Base-by-base conservation (phyloP, 768 basidiomycete genomes). In the Rhizopogon salebrosus region DNA sequence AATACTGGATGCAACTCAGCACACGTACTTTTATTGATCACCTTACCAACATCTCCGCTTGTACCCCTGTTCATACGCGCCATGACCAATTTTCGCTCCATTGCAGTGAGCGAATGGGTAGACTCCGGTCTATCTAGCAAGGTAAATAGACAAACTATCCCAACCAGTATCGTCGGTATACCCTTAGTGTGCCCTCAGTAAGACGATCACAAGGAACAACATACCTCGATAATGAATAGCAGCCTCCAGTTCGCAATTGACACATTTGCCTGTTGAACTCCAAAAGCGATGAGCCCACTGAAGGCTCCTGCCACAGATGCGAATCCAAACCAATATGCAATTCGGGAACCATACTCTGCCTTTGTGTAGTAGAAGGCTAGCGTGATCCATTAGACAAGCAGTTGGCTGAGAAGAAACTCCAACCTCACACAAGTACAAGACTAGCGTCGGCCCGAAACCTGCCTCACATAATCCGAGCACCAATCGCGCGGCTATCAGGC, bases 251-350 rank as follows among this genome's bases (percentile, higher is more conserved):
- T 40, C 49, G 36, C 49, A 22, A 50, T 40, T 9, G 38, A 37
- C 9, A 23, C 49, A 14, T 38, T 49, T n/a, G 36, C 22, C 4
- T 87, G 76, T 18, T 50, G 31, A 18, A 50, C 24, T 10, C 49
- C 49, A 22, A 50, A 37, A 6, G 38, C 35, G 16, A 50, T 37
- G 35, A 49, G 37, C 10, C 49, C 51, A 37, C 24, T 29, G 31
- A 46, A 53, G 43, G 29, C 39, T 40, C 86, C 86, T 6, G 86
- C 83, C 3, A 87, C 81, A 2, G 86, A 84, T 14, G 86, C 85
- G 60, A 87, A 88, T 7, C 82, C 83, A 55, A 87, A 88, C 82
- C 84, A 87, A 60, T 84, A 78, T 0, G 83, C 84, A 74, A 82
- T 76, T 75, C 49, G 45, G 31, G 27, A 14, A 85, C 85, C 64